phyloP scores from a whole-genome alignment of 371 early-diverging fungal species.

The Fennellomyces sp. region DNA sequence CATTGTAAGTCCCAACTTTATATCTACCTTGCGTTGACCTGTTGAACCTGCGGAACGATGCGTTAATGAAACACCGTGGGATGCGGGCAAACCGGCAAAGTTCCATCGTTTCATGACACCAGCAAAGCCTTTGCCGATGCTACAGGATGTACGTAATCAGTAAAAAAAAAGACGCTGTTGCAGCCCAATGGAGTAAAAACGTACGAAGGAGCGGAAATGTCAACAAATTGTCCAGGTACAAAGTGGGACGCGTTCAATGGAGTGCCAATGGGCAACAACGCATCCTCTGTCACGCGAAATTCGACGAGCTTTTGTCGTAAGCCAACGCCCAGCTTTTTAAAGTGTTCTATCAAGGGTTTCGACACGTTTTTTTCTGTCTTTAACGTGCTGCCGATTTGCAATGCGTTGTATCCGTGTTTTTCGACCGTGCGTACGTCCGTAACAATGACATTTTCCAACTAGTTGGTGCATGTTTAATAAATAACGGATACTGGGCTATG shows the following conservation, averaged over 20 bases:
- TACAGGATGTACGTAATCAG: slow-evolving; percentile 28
- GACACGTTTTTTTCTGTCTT: slow-evolving; percentile 63
- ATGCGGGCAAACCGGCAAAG: slow-evolving; percentile 90
- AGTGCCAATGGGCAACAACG: slow-evolving; percentile 82
- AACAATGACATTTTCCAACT: slow-evolving; percentile 78
- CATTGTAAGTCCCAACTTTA: not conserved
- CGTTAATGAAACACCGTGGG: slow-evolving; percentile 92
- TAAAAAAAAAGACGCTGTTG: not conserved
- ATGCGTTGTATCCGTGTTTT: slow-evolving; percentile 64
- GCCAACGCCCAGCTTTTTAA: slow-evolving; percentile 66
- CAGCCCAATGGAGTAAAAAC: slow-evolving; percentile 14
- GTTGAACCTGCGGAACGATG: slow-evolving; percentile 95
- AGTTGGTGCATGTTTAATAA: too few species aligned
- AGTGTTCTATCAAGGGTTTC: slow-evolving; percentile 79
- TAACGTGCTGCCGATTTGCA: slow-evolving; percentile 84
- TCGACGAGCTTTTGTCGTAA: slow-evolving; percentile 82
- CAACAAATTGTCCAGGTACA: slow-evolving; percentile 94
- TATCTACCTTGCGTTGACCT: slow-evolving; percentile 83
- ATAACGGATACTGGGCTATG: too few species aligned
- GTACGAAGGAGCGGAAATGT: slow-evolving; percentile 84
- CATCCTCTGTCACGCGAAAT: slow-evolving; percentile 88
- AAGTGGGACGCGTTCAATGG: slow-evolving; percentile 86
- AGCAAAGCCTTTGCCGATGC: slow-evolving; percentile 94
- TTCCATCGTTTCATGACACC: slow-evolving; percentile 98
- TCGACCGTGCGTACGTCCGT: slow-evolving; percentile 65